Evolutionary conservation across 2,329 filamentous ascomycete genomes (phyloP).

Genomic region (Colletotrichum incanum): DNA sequence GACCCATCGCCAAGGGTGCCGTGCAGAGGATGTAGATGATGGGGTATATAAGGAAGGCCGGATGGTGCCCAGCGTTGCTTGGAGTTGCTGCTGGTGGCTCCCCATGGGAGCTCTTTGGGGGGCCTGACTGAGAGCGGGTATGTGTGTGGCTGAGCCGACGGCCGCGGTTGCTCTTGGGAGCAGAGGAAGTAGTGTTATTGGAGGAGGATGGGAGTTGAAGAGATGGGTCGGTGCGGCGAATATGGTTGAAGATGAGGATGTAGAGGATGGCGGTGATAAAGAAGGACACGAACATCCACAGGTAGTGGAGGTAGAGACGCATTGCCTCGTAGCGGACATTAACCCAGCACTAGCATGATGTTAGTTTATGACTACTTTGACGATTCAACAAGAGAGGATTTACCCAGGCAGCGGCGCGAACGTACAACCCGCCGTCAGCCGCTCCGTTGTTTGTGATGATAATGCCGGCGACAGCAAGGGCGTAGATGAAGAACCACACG

Average conservation of each 20-base stretch:
- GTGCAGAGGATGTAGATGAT: conserved; percentile 75
- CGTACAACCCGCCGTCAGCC: conserved; percentile 57
- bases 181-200: conserved; percentile 32
- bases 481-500: conserved; percentile 63
- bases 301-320: conserved; percentile 73
- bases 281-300: conserved; percentile 70
- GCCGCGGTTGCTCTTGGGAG: conserved; percentile 8
- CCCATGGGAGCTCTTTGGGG: background rate
- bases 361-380: conserved; percentile 73
- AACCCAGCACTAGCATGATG: conserved; percentile 71
- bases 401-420: conserved; percentile 70
- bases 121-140: conserved; percentile 1
- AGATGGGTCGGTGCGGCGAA: conserved; percentile 51
- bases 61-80: conserved; percentile 30
- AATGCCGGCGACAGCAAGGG: conserved; percentile 28
- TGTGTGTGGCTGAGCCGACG: conserved; percentile 4
- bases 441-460: conserved; percentile 35
- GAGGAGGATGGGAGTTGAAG: conserved; percentile 43
- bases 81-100: background rate
- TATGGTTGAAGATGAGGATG: conserved; percentile 57
- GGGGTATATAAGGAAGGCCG: conserved; percentile 71
- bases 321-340: conserved; percentile 65
- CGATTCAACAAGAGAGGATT: conserved; percentile 66
- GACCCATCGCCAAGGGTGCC: conserved; percentile 71
- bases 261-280: conserved; percentile 58